These are phyloP conservation scores for Forsythia suspensa DNA, from an alignment of 257 asterid species.

Conservation along the genomic window DNA sequence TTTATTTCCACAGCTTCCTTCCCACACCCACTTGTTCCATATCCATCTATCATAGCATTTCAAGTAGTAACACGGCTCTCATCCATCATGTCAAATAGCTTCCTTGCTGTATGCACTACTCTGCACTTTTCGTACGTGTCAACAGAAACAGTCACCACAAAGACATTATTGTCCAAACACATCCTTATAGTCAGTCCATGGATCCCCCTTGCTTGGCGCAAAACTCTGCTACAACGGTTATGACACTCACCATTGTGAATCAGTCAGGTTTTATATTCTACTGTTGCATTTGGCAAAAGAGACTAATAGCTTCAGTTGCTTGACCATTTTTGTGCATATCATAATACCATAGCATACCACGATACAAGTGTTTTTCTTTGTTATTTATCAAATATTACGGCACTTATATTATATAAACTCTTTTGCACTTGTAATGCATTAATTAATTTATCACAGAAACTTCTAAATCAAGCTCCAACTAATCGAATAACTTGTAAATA, in stretches of 20 bases:
- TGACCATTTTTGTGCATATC: conserved; percentile 71
- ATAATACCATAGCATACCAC: conserved; percentile 86
- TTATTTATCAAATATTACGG: conserved; percentile 48
- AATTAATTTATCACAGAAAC: conserved; percentile 69
- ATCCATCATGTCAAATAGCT: conserved; percentile 58
- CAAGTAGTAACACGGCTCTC: conserved; percentile 81
- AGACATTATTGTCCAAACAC: conserved; percentile 52
- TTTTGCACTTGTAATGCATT: conserved; percentile 86
- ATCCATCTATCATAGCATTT: conserved; percentile 98
- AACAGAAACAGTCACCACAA: conserved; percentile 74
- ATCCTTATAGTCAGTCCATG: conserved; percentile 63
- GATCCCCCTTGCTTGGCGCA: conserved; percentile 82
- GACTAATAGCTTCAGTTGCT: conserved; percentile 56
- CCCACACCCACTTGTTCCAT: conserved; percentile 88
- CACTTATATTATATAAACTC: conserved; percentile 60
- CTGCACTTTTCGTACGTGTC: conserved; percentile 96
- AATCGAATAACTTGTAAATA: conserved; percentile 30
- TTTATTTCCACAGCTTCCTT: conserved; percentile 57
- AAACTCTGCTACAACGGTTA: conserved; percentile 77
- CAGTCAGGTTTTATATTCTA: conserved; percentile 63
- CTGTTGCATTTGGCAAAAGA: conserved; percentile 61
- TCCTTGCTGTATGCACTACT: conserved; percentile 65
- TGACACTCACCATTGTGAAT: conserved; percentile 76
- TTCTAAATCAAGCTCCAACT: conserved; percentile 47
- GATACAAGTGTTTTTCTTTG: conserved; percentile 65